phyloP scores from a whole-genome alignment of 805 yeast genomes.

The Blastobotrys americana region DNA sequence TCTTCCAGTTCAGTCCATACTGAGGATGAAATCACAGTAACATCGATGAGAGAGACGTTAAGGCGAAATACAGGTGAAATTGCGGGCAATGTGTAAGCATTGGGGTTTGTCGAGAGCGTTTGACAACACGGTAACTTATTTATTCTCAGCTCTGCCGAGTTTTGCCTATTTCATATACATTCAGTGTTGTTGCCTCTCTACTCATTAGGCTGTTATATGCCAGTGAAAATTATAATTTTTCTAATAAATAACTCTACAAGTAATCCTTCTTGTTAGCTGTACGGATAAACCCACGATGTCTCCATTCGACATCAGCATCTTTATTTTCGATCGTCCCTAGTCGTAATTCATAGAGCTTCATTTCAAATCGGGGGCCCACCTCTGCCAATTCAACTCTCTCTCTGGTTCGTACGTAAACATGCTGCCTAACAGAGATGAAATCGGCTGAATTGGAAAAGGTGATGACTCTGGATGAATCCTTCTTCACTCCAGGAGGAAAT shows the following conservation, averaged over 20 bases:
- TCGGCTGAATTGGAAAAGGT: conserved; percentile 88
- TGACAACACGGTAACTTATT: no score
- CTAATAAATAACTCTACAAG: conserved; percentile 33
- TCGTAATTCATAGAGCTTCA: conserved; percentile 82
- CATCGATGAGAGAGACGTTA: conserved; percentile 21
- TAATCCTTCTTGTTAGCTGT: conserved; percentile 95
- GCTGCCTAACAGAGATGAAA: conserved; percentile 91
- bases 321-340: conserved; percentile 90
- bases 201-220: neutral
- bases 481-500: conserved; percentile 95
- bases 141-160: neutral
- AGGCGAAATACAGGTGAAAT: conserved; percentile 19
- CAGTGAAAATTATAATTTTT: neutral
- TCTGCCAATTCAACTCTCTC: conserved; percentile 90
- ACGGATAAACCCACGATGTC: conserved; percentile 82
- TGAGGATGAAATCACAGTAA: conserved; percentile 12
- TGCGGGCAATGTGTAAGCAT: conserved; percentile 6
- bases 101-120: neutral
- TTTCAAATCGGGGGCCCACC: conserved; percentile 97
- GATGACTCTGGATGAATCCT: conserved; percentile 83
- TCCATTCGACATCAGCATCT: conserved; percentile 98
- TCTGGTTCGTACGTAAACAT: conserved; percentile 81
- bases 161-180: neutral
- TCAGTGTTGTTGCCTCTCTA: neutral
- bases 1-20: no score